Conservation (phyloP, 257 asterid species). For the Dorcoceras hygrometricum region DNA sequence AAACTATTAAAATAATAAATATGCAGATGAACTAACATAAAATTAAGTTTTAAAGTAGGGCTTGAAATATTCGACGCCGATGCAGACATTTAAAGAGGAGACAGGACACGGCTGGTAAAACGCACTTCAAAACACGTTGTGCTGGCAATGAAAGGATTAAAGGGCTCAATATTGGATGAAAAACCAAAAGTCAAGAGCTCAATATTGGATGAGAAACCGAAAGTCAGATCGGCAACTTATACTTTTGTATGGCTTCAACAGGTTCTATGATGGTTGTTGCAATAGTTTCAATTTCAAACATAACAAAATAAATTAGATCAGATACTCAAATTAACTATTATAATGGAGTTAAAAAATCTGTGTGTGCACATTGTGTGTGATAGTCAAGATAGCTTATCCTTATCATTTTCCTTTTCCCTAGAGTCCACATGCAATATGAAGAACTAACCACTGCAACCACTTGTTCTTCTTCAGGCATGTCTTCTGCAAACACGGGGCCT, state of each 20-base stretch:
- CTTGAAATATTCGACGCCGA: constrained; percentile 12
- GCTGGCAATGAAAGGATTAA: background rate
- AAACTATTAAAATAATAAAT: background rate
- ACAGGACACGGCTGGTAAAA: background rate
- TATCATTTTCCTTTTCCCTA: constrained; percentile 13
- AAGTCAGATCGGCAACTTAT: constrained; percentile 8
- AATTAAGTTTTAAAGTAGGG: constrained; percentile 10
- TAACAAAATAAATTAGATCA: background rate
- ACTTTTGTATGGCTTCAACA: background rate
- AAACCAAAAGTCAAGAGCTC: constrained; percentile 4
- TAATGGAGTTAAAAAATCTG: background rate
- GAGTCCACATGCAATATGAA: constrained; percentile 15
- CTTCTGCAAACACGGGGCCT: constrained; percentile 89
- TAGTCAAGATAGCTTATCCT: constrained; percentile 8
- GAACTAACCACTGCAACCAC: constrained; percentile 61
- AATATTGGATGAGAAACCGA: background rate
- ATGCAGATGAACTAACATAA: background rate
- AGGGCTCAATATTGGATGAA: background rate
- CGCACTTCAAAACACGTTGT: constrained; percentile 5
- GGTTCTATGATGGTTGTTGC: background rate
- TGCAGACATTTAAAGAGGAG: constrained; percentile 4
- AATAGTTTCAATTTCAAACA: background rate
- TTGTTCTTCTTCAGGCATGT: constrained; percentile 95
- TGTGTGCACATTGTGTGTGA: background rate
- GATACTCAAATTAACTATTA: no score